A percentile compares a stretch with the other conserved stretches of the same genome.
phyloP scores from a whole-genome alignment of 805 yeast species.

The Lachancea waltii region DNA sequence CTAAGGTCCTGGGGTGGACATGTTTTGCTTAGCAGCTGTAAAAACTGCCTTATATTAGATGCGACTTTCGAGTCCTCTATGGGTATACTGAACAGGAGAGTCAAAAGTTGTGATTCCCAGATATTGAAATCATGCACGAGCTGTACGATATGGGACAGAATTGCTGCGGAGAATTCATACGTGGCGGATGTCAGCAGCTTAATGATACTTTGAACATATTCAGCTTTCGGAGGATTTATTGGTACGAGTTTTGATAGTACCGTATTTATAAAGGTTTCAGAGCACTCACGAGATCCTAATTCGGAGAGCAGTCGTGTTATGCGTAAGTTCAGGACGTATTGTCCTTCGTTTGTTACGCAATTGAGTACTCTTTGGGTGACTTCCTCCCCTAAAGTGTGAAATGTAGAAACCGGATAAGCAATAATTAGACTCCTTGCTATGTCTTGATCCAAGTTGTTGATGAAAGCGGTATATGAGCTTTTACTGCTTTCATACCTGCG shows the following conservation, averaged over 20 bases:
- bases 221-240: not conserved
- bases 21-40: not conserved
- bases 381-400: not conserved
- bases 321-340: not conserved
- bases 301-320: not conserved
- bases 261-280: not conserved
- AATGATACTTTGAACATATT: not conserved
- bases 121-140: not conserved
- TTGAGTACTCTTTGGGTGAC: not conserved
- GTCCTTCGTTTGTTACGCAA: constrained; percentile 3
- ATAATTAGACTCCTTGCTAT: not conserved
- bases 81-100: not conserved
- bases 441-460: not conserved
- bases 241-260: not conserved
- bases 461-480: constrained; percentile 17
- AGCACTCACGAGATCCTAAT: not conserved
- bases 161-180: not conserved
- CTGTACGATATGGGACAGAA: not conserved
- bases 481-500: constrained; percentile 36
- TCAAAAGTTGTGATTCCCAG: not conserved
- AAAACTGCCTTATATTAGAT: not conserved
- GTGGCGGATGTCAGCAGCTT: not conserved
- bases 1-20: not conserved
- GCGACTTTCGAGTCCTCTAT: not conserved
- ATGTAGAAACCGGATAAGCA: constrained; percentile 3